Evolutionary conservation across 164 flowering plant genomes (phyloP).

Genomic region (Stephania cephalantha): DNA sequence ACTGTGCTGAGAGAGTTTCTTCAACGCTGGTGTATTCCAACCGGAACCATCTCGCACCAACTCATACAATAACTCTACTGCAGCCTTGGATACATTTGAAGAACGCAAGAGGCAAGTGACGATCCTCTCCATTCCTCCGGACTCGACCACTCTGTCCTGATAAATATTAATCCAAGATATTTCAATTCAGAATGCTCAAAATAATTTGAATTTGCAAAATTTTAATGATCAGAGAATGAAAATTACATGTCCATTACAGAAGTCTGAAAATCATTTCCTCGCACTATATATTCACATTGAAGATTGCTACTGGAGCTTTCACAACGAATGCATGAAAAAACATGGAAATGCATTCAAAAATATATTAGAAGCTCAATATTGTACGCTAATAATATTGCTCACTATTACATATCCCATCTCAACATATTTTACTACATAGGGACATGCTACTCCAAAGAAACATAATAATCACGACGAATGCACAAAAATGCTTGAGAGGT

Average conservation of each 20-base stretch:
- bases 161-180: constrained; percentile 11
- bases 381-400: background rate
- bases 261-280: background rate
- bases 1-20: constrained; percentile 37
- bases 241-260: background rate
- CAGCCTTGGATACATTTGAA: constrained; percentile 38
- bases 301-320: background rate
- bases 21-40: constrained; percentile 37
- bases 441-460: background rate
- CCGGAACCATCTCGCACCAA: constrained; percentile 49
- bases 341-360: background rate
- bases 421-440: background rate
- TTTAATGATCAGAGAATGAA: background rate
- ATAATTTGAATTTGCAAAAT: background rate
- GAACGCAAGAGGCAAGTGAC: constrained; percentile 42
- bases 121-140: constrained; percentile 43
- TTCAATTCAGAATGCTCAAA: background rate
- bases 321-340: background rate
- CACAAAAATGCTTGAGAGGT: too few relatives aligned
- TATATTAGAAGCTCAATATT: background rate
- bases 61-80: constrained; percentile 54
- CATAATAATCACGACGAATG: background rate
- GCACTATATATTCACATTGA: background rate
- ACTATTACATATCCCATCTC: too few relatives aligned
- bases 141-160: constrained; percentile 48